Evolutionary conservation across 2,329 filamentous ascomycete genomes (phyloP).

Genomic region (Neonectria magnoliae): DNA sequence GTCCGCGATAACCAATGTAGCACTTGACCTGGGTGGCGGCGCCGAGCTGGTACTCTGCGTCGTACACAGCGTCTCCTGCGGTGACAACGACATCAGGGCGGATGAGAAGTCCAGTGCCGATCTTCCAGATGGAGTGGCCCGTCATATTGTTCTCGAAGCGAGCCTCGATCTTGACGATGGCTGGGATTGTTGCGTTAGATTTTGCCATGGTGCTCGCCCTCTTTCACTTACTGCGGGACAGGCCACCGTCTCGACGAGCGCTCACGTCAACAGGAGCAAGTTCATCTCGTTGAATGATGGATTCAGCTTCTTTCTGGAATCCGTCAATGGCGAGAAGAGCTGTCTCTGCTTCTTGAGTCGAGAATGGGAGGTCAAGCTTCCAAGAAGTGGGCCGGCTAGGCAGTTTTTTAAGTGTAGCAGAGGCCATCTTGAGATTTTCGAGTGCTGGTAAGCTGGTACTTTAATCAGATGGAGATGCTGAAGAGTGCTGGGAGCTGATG

Average conservation of each 20-base stretch:
- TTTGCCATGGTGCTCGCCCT: not conserved
- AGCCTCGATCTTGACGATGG: conserved; percentile 32
- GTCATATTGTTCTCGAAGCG: conserved; percentile 22
- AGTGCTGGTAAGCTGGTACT: not conserved
- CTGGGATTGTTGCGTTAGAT: not conserved
- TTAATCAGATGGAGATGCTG: not conserved
- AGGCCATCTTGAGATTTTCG: conserved; percentile 1
- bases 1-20: conserved; percentile 46
- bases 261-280: not conserved
- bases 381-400: conserved; percentile 20
- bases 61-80: conserved; percentile 33
- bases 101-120: conserved; percentile 29
- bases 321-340: not conserved
- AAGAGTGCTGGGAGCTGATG: not conserved
- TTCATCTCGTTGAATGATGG: not conserved
- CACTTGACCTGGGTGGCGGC: conserved; percentile 43
- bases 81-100: conserved; percentile 27
- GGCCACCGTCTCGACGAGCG: not conserved
- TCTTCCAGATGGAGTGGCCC: conserved; percentile 29
- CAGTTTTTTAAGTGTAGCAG: not conserved
- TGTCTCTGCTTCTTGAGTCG: not conserved
- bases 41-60: conserved; percentile 35
- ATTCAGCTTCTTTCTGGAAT: conserved; percentile 8
- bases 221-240: conserved; percentile 20
- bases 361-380: conserved; percentile 23